Base-by-base conservation (phyloP, 306 rosid genomes). In the Sesbania bispinosa region DNA sequence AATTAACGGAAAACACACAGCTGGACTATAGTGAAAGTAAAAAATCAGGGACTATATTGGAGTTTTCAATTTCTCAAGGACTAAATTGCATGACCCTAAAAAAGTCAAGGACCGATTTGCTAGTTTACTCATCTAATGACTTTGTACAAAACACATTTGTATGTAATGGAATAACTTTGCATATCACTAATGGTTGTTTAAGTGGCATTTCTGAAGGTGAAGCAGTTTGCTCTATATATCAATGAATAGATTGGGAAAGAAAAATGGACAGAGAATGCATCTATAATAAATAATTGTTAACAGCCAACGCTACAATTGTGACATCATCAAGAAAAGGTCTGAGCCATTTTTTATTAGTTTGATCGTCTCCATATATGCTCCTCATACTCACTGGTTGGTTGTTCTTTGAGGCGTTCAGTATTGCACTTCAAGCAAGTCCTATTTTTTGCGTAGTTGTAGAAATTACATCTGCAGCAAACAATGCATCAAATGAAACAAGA, bases 391-490 rank as follows among this genome's bases (percentile, higher is more conserved):
- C 23, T 24, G 14, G 35, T 62, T 58, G 63, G 71, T 27, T 21
- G 75, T 77, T 79, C 80, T 15, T 59, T 48, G 30, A 77, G 79
- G 64, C 86, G 83, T 27, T 81, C 39, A 53, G 79, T 51, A 46
- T 86, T 73, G 81, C 97, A 89, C 80, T 84, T 89, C 74, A 81
- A 64, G 84, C 96, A 92, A 13, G 14, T 45, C 38, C 1, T 60
- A 78, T 91, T 88, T 71, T 62, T 80, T 16, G 79, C 59, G 41
- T 75, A 95, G 47, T 95, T 95, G 53, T 80, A 36, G 84, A 84
- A 88, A 79, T 81, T 83, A 76, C 99, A 91, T 45, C 97, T 94
- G 42, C 86, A 80, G 2, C 10, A 72, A 4, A 4, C 50, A 73
- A 62, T 62, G 27, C 26, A 65, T 36, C 73, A 47, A 35, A 62